These are phyloP conservation scores for Cudoniella acicularis DNA, from an alignment of 495 filamentous ascomycete species.

Conservation along the genomic window DNA sequence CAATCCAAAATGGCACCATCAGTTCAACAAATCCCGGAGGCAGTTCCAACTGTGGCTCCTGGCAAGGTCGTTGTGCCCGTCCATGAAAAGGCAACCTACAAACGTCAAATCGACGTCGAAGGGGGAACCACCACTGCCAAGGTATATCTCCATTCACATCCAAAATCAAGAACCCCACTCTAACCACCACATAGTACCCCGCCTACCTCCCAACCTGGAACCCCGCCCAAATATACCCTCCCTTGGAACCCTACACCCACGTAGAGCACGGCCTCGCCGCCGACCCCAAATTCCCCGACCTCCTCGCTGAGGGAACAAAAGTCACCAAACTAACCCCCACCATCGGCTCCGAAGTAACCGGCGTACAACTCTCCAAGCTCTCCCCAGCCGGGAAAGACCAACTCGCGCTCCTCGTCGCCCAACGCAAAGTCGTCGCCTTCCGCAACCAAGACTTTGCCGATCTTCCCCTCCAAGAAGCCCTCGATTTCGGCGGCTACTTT, in stretches of 20 bases:
- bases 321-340: slow-evolving; percentile 61
- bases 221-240: slow-evolving; percentile 49
- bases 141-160: background rate
- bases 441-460: slow-evolving; percentile 73
- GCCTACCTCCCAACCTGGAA: slow-evolving; percentile 78
- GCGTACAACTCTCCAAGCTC: slow-evolving; percentile 70
- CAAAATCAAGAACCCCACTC: background rate
- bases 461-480: slow-evolving; percentile 59
- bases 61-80: background rate
- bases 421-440: slow-evolving; percentile 78
- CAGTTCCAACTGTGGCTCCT: background rate
- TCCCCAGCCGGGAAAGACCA: slow-evolving; percentile 67
- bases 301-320: slow-evolving; percentile 49
- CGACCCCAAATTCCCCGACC: slow-evolving; percentile 61
- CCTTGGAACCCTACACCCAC: slow-evolving; percentile 65
- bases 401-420: slow-evolving; percentile 70
- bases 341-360: slow-evolving; percentile 69
- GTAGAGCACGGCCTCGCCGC: slow-evolving; percentile 69
- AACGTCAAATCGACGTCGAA: slow-evolving; percentile 11
- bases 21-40: slow-evolving; percentile 1
- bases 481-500: slow-evolving; percentile 71
- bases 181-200: slow-evolving; percentile 50
- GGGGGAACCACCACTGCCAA: slow-evolving; percentile 14
- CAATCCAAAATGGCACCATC: slow-evolving; percentile 11
- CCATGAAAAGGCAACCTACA: background rate